Conservation (phyloP, 306 rosid genomes). For the Vigna mungo region DNA sequence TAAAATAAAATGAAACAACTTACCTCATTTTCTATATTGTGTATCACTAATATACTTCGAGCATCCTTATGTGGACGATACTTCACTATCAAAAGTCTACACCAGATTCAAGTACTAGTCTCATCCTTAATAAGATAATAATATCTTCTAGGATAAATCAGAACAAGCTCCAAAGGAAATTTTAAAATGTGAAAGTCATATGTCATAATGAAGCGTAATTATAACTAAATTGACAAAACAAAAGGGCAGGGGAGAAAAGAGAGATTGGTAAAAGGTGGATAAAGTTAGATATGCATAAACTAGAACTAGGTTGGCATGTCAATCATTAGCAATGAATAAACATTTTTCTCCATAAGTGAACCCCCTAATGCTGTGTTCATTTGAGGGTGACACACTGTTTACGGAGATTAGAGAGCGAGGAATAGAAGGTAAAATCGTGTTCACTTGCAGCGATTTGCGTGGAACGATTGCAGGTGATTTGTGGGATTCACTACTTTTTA, state of each 20-base stretch:
- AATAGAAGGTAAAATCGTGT: too few species aligned
- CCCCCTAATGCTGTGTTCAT: conserved; percentile 54
- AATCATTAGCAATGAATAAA: conserved; percentile 81
- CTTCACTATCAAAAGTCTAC: conserved; percentile 84
- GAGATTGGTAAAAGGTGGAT: conserved; percentile 14
- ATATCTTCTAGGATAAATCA: conserved; percentile 36
- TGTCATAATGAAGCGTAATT: conserved; percentile 28
- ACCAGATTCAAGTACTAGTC: conserved; percentile 44
- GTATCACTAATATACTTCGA: conserved; percentile 81
- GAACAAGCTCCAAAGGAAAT: conserved; percentile 26
- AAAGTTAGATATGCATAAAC: conserved; percentile 57
- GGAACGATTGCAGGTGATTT: too few species aligned
- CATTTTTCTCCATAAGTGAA: conserved; percentile 77
- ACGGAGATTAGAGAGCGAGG: too few species aligned
- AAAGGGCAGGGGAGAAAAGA: not conserved
- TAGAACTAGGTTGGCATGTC: conserved; percentile 95
- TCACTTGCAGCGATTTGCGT: too few species aligned
- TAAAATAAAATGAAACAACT: conserved; percentile 14
- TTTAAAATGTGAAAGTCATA: conserved; percentile 26
- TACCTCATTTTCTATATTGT: conserved; percentile 90
- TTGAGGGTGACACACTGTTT: too few species aligned
- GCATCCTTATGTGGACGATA: conserved; percentile 87
- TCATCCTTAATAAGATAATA: conserved; percentile 38
- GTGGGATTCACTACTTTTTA: too few species aligned
- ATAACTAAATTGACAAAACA: not conserved